These are phyloP conservation scores for Taxillus chinensis DNA, from an alignment of 164 flowering plant genomes.

Conservation along the genomic window DNA sequence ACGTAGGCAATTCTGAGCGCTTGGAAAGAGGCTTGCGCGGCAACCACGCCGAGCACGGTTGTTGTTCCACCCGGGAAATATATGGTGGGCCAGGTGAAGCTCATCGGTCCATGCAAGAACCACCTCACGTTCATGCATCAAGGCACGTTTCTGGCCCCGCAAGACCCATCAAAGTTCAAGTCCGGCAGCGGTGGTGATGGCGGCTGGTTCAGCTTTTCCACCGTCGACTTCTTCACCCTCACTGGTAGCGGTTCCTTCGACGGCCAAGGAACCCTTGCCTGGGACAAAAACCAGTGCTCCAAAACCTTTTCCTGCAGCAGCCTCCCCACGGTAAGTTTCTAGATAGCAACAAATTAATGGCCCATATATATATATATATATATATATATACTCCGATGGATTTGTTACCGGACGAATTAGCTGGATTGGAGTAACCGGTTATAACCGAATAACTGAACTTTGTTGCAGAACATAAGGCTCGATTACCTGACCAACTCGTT, in stretches of 20 bases:
- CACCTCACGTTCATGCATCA: background rate
- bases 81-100: background rate
- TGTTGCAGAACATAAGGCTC: background rate
- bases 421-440: background rate
- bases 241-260: background rate
- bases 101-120: background rate
- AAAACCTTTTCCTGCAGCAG: background rate
- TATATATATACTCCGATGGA: too few species aligned
- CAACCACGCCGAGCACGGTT: background rate
- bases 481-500: background rate
- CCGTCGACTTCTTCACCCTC: background rate
- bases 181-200: too few species aligned
- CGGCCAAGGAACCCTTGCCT: background rate
- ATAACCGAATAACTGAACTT: background rate
- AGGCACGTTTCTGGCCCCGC: background rate
- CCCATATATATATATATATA: too few species aligned
- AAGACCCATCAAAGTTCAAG: background rate
- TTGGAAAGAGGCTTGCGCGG: constrained; percentile 1
- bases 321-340: background rate
- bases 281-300: background rate
- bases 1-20: background rate
- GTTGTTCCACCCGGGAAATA: background rate
- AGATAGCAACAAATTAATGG: background rate
- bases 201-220: background rate
- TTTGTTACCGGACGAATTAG: too few species aligned